phyloP scores from a whole-genome alignment of 345 rosid species.

The Populus deltoides region DNA sequence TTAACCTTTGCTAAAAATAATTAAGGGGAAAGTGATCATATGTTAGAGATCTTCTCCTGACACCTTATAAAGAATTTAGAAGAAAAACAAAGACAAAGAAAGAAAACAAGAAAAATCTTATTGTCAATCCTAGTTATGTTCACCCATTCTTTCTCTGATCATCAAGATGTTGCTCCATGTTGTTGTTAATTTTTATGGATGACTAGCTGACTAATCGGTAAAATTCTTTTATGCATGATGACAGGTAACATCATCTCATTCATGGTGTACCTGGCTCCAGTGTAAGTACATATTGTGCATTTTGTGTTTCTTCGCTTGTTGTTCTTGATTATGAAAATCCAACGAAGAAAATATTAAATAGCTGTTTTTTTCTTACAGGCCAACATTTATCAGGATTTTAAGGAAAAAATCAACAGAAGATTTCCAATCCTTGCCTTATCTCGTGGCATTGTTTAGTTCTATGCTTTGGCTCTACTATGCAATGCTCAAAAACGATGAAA shows the following conservation, averaged over 20 bases:
- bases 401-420: constrained; percentile 69
- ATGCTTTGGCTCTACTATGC: constrained; percentile 96
- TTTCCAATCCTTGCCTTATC: constrained; percentile 76
- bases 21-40: too few relatives aligned
- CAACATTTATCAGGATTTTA: constrained; percentile 71
- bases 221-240: neutral
- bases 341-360: neutral
- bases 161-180: neutral
- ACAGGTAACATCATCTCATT: constrained; percentile 75
- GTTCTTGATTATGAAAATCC: neutral
- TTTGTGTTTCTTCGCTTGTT: neutral
- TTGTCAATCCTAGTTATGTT: neutral
- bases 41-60: neutral
- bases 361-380: constrained; percentile 36
- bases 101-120: neutral
- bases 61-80: neutral
- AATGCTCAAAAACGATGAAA: constrained; percentile 45
- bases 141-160: neutral
- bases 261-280: constrained; percentile 74
- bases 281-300: constrained; percentile 45
- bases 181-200: neutral
- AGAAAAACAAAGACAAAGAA: too few relatives aligned
- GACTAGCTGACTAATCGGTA: neutral
- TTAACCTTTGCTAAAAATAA: too few relatives aligned
- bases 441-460: constrained; percentile 81